Conservation (phyloP, 495 filamentous ascomycete species). For the Penicillium cinerascens region DNA sequence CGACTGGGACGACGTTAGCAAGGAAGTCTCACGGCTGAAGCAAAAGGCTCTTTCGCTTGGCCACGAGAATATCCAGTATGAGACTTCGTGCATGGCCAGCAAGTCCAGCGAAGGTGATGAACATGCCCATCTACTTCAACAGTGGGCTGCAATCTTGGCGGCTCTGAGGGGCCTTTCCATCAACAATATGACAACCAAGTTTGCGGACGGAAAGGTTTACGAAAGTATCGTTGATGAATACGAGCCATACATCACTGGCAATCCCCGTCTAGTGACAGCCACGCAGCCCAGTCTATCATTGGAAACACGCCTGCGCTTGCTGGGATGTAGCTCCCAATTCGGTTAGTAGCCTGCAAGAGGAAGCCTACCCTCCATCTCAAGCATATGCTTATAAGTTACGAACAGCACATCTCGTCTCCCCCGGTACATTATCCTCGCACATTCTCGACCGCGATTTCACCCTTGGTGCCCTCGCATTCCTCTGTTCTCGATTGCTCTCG, state of each 20-base stretch:
- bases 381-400: constrained; percentile 7
- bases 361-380: not conserved
- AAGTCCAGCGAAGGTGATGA: constrained; percentile 26
- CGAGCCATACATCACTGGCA: constrained; percentile 32
- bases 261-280: not conserved
- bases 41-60: constrained; percentile 23
- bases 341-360: constrained; percentile 27
- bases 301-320: constrained; percentile 24
- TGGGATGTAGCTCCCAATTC: constrained; percentile 45
- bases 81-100: constrained; percentile 12
- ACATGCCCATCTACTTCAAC: constrained; percentile 43
- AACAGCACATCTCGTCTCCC: constrained; percentile 32
- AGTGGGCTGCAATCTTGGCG: constrained; percentile 54
- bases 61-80: constrained; percentile 10
- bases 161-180: constrained; percentile 44
- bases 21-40: constrained; percentile 48
- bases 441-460: constrained; percentile 51
- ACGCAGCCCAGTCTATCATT: constrained; percentile 9
- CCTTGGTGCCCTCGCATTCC: constrained; percentile 55
- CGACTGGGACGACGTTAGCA: constrained; percentile 50
- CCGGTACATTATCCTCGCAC: constrained; percentile 27
- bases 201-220: constrained; percentile 56
- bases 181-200: constrained; percentile 57
- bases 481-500: constrained; percentile 59
- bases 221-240: constrained; percentile 59